Evolutionary conservation across 495 filamentous ascomycete genomes (phyloP), one percentile per base, ranked within the genome.

Genomic region (Venustampulla echinocandica): DNA sequence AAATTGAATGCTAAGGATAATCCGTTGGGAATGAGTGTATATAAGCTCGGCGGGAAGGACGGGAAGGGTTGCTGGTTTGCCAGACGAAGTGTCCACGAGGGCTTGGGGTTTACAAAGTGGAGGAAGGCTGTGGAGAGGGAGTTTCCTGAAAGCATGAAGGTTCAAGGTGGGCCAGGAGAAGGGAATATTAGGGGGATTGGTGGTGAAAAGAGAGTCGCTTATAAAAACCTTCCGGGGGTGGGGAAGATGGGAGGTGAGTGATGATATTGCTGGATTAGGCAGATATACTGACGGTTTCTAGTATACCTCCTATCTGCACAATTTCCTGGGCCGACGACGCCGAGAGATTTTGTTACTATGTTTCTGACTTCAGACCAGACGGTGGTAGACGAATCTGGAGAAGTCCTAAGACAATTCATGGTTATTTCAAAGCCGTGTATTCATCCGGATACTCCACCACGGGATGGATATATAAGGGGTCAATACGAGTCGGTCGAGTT

Each of bases 401-500:
- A 50, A 20, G 25, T 42, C 1, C 74, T 73, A 18, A 71, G 80
- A 46, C 82, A 84, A 58, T 95, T 79, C 60, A 87, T 94, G 71
- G 76, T 95, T 49, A 76, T 95, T 4, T 95, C 89, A 11, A 83
- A 80, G 60, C 92, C 92, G 1, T 82, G 85, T 58, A 64, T 65
- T 21, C 90, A 95, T 65, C 78, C 79, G 0, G 81, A 85, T 46
- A 81, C 80, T 15, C 79, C 79, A 3, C 71, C 71, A 10, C 69
- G 80, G 15, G 60, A 77, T 47, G 82, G 83, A 7, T 88, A 84
- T 55, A 81, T 94, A 43, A 70, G 89, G 13, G 92, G 90, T 0
- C 69, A 82, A 47, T 97, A 95, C 63, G 90, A 97, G 67, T 89
- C 83, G 11, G 82, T 97, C 18, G 90, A 96, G 61, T 75, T 95